Evolutionary conservation across 805 yeast genomes (phyloP), one percentile per base, ranked within the genome.

Genomic region (Clavispora phyllophila): DNA sequence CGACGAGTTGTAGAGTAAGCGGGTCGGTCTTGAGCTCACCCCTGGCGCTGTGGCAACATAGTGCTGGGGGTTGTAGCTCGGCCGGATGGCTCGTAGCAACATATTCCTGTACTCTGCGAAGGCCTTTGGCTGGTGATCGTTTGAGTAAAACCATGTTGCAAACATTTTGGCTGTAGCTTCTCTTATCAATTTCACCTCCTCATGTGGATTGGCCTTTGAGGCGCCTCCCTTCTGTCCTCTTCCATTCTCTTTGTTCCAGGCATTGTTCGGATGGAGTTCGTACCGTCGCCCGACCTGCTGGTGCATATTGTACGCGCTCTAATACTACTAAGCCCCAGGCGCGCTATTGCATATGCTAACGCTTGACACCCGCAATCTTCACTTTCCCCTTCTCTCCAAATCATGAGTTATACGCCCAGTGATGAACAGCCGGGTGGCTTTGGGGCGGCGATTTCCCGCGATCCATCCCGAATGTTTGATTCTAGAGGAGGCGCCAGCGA

Each of bases 91-190:
- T 65, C 76, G 82, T 70, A 73, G 95, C 96, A 80, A 91, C 95
- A 91, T 91, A 91, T 91, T 91, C 98, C 98, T 91, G 85, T 77
- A 88, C 96, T 81, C 91, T 90, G 84, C 95, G 96, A 76, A 85
- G 79, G 84, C 81, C 85, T 60, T 78, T 70, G 93, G 81, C 95
- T 81, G 59, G 75, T 91, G 80, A 82, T 84, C 96, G 93, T 81
- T 87, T 87, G 96, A 91, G 98, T 89, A 87, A 87, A 90, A 90
- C 98, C 98, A 90, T 91, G 95, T 88, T 82, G 97, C 95, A 73
- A 65, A 91, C 97, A 91, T 82, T 57, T 62, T 23, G 23, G 28
- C 7, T 15, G 32, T 23, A 23, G 33, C 9, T 29, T 29, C 33
- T 29, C 33, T 29, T 29, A 9, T 4, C 8, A 3, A 8, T 27